Conservation (phyloP, 345 rosid species). For the Bruguiera gymnorhiza region DNA sequence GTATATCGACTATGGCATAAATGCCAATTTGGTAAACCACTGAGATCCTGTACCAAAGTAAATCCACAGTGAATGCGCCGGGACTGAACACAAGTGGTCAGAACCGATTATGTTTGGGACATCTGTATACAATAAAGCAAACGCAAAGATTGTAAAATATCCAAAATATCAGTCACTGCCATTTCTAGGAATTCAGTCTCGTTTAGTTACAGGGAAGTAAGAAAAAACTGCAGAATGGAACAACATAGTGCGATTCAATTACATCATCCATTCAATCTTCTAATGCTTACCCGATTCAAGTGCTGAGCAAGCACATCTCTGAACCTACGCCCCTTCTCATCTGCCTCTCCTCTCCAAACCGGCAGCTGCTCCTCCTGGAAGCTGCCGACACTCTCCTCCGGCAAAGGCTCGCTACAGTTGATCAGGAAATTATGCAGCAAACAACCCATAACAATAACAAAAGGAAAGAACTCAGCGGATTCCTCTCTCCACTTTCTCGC, state of each 20-base stretch:
- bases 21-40: too few species aligned
- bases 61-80: too few species aligned
- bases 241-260: background rate
- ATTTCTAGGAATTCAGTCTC: background rate
- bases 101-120: too few species aligned
- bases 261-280: conserved; percentile 29
- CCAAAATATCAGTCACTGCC: background rate
- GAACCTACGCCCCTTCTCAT: conserved; percentile 35
- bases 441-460: conserved; percentile 59
- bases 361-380: conserved; percentile 31
- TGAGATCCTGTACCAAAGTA: too few species aligned
- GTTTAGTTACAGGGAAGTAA: background rate
- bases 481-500: conserved; percentile 63
- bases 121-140: too few species aligned
- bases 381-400: conserved; percentile 28
- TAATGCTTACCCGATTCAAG: conserved; percentile 40
- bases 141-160: too few species aligned
- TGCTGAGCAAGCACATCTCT: conserved; percentile 65
- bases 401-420: conserved; percentile 40
- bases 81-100: too few species aligned
- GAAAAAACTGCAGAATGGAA: background rate
- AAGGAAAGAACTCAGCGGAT: conserved; percentile 50
- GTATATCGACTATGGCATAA: too few species aligned
- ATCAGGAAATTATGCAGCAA: conserved; percentile 73
- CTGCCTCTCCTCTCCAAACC: conserved; percentile 43